Evolutionary conservation across 2,329 filamentous ascomycete genomes (phyloP).

Genomic region (Trichophyton simii): DNA sequence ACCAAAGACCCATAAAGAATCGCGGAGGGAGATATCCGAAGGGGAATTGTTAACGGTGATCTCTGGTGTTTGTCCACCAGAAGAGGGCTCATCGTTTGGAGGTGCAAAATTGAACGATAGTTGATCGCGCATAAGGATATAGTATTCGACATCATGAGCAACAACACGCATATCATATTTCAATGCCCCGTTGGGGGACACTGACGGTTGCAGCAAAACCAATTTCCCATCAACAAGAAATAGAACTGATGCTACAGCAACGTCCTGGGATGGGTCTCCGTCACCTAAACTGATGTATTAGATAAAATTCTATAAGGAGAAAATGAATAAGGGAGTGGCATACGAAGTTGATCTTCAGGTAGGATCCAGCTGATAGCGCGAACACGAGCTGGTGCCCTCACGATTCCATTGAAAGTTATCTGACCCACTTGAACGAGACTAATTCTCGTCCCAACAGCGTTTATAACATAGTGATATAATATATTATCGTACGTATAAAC

Average conservation of each 20-base stretch:
- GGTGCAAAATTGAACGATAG: slow-evolving; percentile 39
- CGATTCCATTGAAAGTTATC: slow-evolving; percentile 93
- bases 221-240: slow-evolving; percentile 97
- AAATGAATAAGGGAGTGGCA: slow-evolving; percentile 19
- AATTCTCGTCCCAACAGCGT: slow-evolving; percentile 55
- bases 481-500: slow-evolving; percentile 97
- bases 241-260: slow-evolving; percentile 80
- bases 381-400: slow-evolving; percentile 82
- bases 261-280: slow-evolving; percentile 90
- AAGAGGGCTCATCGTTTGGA: slow-evolving; percentile 38
- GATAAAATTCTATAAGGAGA: slow-evolving; percentile 1
- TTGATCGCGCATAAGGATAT: slow-evolving; percentile 82
- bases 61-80: slow-evolving; percentile 33
- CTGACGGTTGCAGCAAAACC: slow-evolving; percentile 75
- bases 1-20: slow-evolving; percentile 92
- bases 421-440: slow-evolving; percentile 88
- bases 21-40: slow-evolving; percentile 49
- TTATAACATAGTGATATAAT: slow-evolving; percentile 86
- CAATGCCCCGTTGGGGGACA: slow-evolving; percentile 67
- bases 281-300: slow-evolving; percentile 40
- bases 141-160: slow-evolving; percentile 92
- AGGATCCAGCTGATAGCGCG: slow-evolving; percentile 91
- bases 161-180: slow-evolving; percentile 99
- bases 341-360: slow-evolving; percentile 72
- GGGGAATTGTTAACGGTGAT: slow-evolving; percentile 29